Conservation (phyloP, 225 moss, liverwort and hornwort species). For the Polytrichum formosum region DNA sequence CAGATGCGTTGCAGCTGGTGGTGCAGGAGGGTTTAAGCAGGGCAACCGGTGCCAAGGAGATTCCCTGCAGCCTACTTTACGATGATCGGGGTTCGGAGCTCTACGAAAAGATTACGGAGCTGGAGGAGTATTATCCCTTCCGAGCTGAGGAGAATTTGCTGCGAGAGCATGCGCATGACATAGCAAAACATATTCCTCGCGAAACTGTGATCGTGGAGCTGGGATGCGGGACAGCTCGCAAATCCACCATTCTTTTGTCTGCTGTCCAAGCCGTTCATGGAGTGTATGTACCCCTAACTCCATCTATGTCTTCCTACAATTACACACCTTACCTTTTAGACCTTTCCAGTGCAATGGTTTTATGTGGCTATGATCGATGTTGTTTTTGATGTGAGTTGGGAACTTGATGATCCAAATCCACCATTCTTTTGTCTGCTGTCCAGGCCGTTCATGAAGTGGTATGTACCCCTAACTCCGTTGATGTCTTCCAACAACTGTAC, state of each 20-base stretch:
- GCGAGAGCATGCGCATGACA: conserved; percentile 36
- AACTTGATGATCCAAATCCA: conserved; percentile 35
- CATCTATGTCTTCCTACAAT: neutral
- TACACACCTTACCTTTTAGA: too few relatives aligned
- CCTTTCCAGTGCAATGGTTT: too few relatives aligned
- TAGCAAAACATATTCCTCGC: conserved; percentile 48
- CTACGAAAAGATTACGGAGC: conserved; percentile 69
- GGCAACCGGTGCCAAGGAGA: conserved; percentile 27
- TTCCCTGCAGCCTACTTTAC: conserved; percentile 71
- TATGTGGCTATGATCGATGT: too few relatives aligned
- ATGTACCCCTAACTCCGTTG: neutral
- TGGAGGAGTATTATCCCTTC: conserved; percentile 88
- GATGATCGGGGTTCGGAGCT: conserved; percentile 71
- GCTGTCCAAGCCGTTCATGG: conserved; percentile 56
- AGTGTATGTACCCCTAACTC: conserved; percentile 26
- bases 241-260: conserved; percentile 62
- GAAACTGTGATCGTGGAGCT: conserved; percentile 77
- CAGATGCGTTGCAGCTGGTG: conserved; percentile 25
- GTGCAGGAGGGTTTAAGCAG: conserved; percentile 35
- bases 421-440: conserved; percentile 56
- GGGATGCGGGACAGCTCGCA: conserved; percentile 86
- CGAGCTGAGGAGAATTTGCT: conserved; percentile 63
- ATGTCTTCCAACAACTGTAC: neutral
- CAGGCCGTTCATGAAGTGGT: conserved; percentile 60
- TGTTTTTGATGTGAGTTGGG: too few relatives aligned